A percentile compares a stretch with the other conserved stretches of the same genome.
Evolutionary conservation across 2,329 filamentous ascomycete species (phyloP).

Genomic region (Ophiostoma triangulosporum): DNA sequence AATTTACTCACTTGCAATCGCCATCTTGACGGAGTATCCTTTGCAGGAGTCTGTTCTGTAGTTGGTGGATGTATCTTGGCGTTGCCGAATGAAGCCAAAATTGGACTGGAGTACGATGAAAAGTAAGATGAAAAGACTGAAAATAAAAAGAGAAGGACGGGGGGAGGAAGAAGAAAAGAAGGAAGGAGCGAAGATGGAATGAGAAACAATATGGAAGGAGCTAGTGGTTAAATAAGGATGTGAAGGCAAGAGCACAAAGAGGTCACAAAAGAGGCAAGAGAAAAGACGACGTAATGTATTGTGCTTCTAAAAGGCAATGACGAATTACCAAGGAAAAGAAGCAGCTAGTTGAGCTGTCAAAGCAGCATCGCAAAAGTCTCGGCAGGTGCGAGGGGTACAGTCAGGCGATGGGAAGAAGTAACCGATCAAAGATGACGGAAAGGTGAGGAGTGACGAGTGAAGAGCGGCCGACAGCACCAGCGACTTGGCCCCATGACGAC

Average conservation of each 20-base stretch:
- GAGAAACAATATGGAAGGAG: neutral
- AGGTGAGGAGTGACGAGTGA: too few species aligned
- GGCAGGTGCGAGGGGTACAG: neutral
- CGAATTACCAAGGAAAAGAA: slow-evolving; percentile 3
- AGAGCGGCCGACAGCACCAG: neutral
- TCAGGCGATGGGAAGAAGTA: neutral
- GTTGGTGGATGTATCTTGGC: neutral
- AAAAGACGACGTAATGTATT: neutral
- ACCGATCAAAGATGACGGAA: neutral
- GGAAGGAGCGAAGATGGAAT: neutral
- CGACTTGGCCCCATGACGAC: neutral
- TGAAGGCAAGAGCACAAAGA: neutral
- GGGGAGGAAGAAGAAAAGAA: neutral
- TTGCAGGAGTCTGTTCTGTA: neutral
- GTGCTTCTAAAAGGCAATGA: neutral
- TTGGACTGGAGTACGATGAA: neutral
- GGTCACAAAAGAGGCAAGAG: neutral
- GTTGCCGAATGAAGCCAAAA: neutral
- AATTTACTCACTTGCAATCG: neutral
- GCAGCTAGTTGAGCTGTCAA: neutral
- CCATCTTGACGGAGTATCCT: neutral
- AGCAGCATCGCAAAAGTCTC: neutral
- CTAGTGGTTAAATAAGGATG: neutral
- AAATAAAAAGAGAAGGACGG: neutral
- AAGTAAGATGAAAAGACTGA: neutral